Conservation (phyloP, 1,139 yeast genomes). For the Pneumocystis murina region DNA sequence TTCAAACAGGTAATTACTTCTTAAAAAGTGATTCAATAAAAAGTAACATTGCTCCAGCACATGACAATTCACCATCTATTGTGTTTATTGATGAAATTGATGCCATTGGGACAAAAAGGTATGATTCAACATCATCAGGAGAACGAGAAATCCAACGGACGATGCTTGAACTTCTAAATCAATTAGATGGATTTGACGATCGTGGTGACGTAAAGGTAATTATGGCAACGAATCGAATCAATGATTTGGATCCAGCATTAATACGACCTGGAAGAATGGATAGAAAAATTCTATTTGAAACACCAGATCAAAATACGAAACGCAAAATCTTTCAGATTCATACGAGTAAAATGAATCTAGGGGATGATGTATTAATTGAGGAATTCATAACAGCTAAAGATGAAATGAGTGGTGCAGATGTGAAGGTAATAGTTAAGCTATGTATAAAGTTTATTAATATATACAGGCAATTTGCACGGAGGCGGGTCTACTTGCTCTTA, state of each 20-base stretch:
- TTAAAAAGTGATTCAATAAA: neutral
- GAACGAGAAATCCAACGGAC: constrained; percentile 98
- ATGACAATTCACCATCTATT: constrained; percentile 93
- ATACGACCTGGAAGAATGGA: constrained; percentile 98
- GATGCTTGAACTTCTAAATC: constrained; percentile 91
- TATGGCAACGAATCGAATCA: constrained; percentile 97
- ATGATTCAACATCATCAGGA: constrained; percentile 92
- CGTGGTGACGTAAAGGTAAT: constrained; percentile 96
- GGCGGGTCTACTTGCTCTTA: constrained; percentile 86
- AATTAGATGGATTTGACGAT: constrained; percentile 95
- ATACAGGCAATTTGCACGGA: constrained; percentile 97
- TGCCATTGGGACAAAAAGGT: constrained; percentile 95
- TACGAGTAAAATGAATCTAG: constrained; percentile 84
- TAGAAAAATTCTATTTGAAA: constrained; percentile 89
- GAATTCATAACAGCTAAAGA: constrained; percentile 84
- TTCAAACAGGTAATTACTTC: constrained; percentile 32
- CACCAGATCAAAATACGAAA: constrained; percentile 85
- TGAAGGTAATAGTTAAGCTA: neutral
- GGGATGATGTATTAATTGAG: constrained; percentile 77
- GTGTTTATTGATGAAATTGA: constrained; percentile 98
- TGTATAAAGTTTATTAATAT: neutral
- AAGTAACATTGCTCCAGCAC: constrained; percentile 41
- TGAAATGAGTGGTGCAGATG: constrained; percentile 91
- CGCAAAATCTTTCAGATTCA: constrained; percentile 87
- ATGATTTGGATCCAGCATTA: constrained; percentile 89